Base-by-base conservation (phyloP, 495 filamentous ascomycete genomes). In the Trichoderma reesei region DNA sequence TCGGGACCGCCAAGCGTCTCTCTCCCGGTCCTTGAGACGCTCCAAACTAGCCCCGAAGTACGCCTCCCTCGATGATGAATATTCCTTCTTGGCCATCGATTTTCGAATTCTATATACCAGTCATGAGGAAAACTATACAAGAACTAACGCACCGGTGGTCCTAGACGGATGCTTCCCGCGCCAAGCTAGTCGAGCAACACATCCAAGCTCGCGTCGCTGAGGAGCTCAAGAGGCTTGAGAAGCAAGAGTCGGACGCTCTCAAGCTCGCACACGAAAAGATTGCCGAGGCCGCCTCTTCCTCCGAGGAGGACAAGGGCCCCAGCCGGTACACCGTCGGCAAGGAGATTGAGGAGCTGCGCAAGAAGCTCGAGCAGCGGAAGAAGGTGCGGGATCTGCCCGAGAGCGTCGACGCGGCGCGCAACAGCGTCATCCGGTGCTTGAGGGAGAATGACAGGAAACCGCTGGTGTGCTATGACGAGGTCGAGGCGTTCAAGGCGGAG, bases 401-500 rank as follows among this genome's bases (percentile, higher is more conserved):
- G 65, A 80, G 76, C 59, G 83, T 96, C 36, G 83, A 88, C 73
- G 80, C 80, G 73, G 92, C 95, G 41, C 88, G 88, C 72, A 77
- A 82, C 65, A 83, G 87, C 66, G 88, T 98, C 60, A 84, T 94
- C 66, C 81, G 83, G 59, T 98, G 94, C 74, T 79, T 98, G 79
- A 78, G 88, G 67, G 80, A 86, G 71, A 88, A 97, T 77, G 93
- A 98, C 71, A 79, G 92, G 61, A 82, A 91, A 75, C 95, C 94
- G 72, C 75, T 98, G 72, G 87, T 98, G 80, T 98, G 94, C 82
- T 98, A 90, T 88, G 82, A 85, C 74, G 95, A 98, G 82, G 92
- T 98, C 20, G 89, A 91, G 75, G 80, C 77, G 37, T 98, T 98
- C 70, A 94, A 89, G 82, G 81, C 81, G 68, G 91, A 95, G 79